Base-by-base conservation (phyloP, 768 basidiomycete species). In the Chlorophyllum brunneum region DNA sequence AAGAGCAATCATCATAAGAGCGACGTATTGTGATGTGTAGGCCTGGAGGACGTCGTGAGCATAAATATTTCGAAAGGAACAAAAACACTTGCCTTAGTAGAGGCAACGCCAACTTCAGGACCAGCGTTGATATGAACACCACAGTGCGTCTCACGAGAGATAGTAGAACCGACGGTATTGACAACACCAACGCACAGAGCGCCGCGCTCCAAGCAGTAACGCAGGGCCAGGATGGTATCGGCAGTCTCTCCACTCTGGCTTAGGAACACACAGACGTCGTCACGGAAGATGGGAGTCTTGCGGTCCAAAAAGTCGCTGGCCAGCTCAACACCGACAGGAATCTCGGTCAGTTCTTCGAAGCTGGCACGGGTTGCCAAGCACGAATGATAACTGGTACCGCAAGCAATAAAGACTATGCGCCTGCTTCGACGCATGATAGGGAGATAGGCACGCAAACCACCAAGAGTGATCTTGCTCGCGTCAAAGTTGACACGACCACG, bases 51-150 rank as follows among this genome's bases (percentile, higher is more conserved):
- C 40, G 31, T 37, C 9, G 44, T 64, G 4, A 59, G 44, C 44
- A 15, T n/a, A 9, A 8, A 5, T 23, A 5, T 0, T 3, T 1
- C 5, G 54, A 15, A 29, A 24, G 39, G 20, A 20, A 11, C 18
- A 41, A 38, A 46, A 41, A 5, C n/a, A 63, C 72, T 48, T 38
- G 85, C 88, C 83, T 99, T 99, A 54, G 97, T 98, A 15, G 94
- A 98, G 4, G 97, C 97, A 54, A 99, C 97, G 79, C 97, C 95
- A 58, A 99, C 94, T 76, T 98, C 95, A 48, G 95, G 95, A 16
- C 94, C 94, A 62, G 94, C 97, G 65, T 99, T 99, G 76, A 99
- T 98, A 74, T 98, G 97, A 47, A 99, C 86, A 87, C 97, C 97
- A 58, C 94, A 97, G 75, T 99, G 97, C 2, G 95, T 94, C 73